Conservation (phyloP, 2,329 filamentous ascomycete species). For the Moelleriella libera region DNA sequence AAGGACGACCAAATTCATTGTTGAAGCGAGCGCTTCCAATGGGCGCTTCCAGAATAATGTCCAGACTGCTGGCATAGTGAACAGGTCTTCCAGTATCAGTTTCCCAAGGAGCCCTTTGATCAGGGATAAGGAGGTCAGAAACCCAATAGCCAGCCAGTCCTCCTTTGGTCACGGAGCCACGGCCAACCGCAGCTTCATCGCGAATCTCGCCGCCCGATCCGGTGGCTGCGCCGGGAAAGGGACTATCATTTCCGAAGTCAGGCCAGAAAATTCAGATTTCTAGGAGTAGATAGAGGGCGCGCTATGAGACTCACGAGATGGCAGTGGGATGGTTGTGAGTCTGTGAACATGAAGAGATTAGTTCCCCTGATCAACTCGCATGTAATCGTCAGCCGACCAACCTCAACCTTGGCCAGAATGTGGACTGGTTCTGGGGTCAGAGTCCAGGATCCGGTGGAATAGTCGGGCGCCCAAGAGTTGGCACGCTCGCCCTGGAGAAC, state of each 20-base stretch:
- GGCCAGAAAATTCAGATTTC: neutral
- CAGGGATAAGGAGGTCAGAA: conserved; percentile 84
- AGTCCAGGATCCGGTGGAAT: conserved; percentile 75
- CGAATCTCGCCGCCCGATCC: conserved; percentile 91
- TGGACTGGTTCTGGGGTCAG: conserved; percentile 77
- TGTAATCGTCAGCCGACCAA: conserved; percentile 1
- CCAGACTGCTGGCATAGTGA: conserved; percentile 85
- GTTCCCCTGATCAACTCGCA: neutral
- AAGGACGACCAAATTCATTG: conserved; percentile 92
- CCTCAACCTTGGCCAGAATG: conserved; percentile 80
- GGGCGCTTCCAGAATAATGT: conserved; percentile 96
- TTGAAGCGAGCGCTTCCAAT: conserved; percentile 94
- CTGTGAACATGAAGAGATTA: conserved; percentile 6
- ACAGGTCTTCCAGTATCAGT: conserved; percentile 75
- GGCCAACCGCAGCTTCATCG: conserved; percentile 86
- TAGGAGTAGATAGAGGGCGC: neutral
- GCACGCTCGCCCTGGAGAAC: conserved; percentile 39
- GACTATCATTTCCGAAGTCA: conserved; percentile 17
- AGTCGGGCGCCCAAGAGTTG: conserved; percentile 70
- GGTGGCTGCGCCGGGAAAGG: conserved; percentile 83
- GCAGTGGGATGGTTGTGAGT: conserved; percentile 97
- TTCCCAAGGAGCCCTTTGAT: conserved; percentile 75
- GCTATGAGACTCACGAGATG: conserved; percentile 42
- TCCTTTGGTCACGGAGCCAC: conserved; percentile 85
- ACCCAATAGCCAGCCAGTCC: conserved; percentile 90